Percentiles rank a stretch among this genome's conserved stretches.
phyloP scores from a whole-genome alignment of 257 asterid species.

The Scutellaria baicalensis region DNA sequence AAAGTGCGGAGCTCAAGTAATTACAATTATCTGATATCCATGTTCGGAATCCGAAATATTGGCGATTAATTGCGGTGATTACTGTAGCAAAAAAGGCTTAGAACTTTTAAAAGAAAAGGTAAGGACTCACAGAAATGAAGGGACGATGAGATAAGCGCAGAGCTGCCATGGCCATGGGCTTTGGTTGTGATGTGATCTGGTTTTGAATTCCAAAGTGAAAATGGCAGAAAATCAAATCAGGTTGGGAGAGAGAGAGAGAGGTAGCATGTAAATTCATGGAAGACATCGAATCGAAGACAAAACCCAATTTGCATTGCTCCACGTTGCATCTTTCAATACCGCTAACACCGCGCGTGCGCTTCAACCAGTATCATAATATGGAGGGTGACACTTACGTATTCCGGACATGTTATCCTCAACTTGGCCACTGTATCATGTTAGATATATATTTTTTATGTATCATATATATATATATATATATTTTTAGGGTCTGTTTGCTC shows the following conservation, averaged over 20 bases:
- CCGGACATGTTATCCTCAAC: too few relatives aligned
- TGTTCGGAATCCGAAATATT: not conserved
- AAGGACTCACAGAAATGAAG: conserved; percentile 32
- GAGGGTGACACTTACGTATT: too few relatives aligned
- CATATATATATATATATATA: too few relatives aligned
- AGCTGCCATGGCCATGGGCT: conserved; percentile 14
- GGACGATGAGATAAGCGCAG: conserved; percentile 25
- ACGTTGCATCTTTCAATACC: conserved; percentile 22
- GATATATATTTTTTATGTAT: too few relatives aligned
- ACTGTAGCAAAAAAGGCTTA: not conserved
- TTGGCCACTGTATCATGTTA: too few relatives aligned
- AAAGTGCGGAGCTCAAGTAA: not conserved
- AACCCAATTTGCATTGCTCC: conserved; percentile 5
- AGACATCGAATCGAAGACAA: not conserved
- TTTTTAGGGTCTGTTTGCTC: too few relatives aligned
- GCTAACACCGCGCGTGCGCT: conserved; percentile 4
- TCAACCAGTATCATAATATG: too few relatives aligned
- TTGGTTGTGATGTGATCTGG: not conserved
- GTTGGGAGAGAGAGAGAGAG: too few relatives aligned
- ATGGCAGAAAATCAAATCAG: not conserved
- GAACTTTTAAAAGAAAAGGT: not conserved
- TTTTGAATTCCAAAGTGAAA: not conserved
- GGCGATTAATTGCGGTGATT: not conserved
- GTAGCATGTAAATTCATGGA: not conserved
- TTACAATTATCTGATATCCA: not conserved